Evolutionary conservation across 2,329 filamentous ascomycete genomes (phyloP).

Genomic region (Leptographium lundbergii): DNA sequence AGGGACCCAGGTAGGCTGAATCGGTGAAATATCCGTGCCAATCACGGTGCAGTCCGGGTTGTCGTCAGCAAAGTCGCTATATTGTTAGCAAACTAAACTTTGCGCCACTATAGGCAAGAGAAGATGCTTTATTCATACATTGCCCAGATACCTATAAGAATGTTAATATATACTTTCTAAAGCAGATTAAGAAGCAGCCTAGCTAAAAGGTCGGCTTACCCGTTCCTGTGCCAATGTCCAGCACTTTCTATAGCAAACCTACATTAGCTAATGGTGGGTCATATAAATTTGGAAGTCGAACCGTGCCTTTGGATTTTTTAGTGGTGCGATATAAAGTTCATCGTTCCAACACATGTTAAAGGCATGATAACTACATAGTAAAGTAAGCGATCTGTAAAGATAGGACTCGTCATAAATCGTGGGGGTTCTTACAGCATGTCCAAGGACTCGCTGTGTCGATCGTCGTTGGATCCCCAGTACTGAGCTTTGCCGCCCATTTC

Average conservation of each 20-base stretch:
- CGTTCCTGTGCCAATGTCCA: not conserved
- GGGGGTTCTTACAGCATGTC: not conserved
- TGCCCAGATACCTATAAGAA: not conserved
- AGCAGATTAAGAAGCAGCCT: not conserved
- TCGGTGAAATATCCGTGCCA: not conserved
- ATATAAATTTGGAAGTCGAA: not conserved
- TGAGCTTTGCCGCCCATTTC: not conserved
- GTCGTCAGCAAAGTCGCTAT: not conserved
- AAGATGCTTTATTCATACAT: not conserved
- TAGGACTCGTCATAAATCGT: too few relatives aligned
- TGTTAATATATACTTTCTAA: not conserved
- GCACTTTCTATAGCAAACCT: not conserved
- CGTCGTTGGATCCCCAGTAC: not conserved
- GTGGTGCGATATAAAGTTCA: not conserved
- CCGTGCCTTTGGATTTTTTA: not conserved
- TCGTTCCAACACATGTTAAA: not conserved
- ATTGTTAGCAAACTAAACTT: not conserved
- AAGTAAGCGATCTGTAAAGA: too few relatives aligned
- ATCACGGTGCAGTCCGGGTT: not conserved
- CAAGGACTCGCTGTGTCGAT: not conserved
- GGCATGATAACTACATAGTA: not conserved
- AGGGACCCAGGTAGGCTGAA: not conserved
- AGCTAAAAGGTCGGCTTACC: not conserved
- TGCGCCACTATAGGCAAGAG: accelerated
- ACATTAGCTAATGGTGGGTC: not conserved